These are phyloP conservation scores for Smallanthus sonchifolius DNA, from an alignment of 129 eudicot genomes.

Conservation along the genomic window DNA sequence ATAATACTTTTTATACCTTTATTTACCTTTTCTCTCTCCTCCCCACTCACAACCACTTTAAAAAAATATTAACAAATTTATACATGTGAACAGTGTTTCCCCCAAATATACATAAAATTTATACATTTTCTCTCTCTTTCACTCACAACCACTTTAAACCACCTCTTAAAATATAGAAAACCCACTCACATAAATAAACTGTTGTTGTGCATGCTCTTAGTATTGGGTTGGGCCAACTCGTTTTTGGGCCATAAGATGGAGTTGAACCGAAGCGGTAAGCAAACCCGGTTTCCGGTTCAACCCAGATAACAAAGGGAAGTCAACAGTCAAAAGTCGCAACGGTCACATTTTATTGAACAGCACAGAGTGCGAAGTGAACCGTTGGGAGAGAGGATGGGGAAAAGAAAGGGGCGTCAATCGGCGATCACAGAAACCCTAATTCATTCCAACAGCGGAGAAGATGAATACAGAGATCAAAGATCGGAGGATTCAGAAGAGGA, in stretches of 20 bases:
- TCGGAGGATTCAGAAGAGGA: conserved; percentile 21
- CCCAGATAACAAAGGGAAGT: neutral
- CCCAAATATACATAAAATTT: too few relatives aligned
- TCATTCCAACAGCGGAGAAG: neutral
- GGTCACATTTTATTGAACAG: conserved; percentile 33
- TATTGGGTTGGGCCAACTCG: neutral
- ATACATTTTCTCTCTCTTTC: too few relatives aligned
- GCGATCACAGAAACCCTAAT: conserved; percentile 34
- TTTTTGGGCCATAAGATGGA: neutral
- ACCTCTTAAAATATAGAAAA: too few relatives aligned
- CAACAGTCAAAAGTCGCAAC: conserved; percentile 25
- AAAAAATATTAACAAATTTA: too few relatives aligned
- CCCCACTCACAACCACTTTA: too few relatives aligned
- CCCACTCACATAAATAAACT: too few relatives aligned
- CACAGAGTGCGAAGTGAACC: neutral
- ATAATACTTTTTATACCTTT: too few relatives aligned
- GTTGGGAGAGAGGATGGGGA: conserved; percentile 31
- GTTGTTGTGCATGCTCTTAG: too few relatives aligned
- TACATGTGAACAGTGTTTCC: too few relatives aligned
- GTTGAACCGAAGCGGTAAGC: neutral
- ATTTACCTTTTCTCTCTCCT: too few relatives aligned
- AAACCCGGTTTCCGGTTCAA: neutral
- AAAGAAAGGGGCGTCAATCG: conserved; percentile 35
- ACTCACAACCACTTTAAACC: too few relatives aligned
- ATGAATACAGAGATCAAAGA: conserved; percentile 13